phyloP scores from a whole-genome alignment of 2,329 filamentous ascomycete genomes.

The Leptosphaerulina australis region DNA sequence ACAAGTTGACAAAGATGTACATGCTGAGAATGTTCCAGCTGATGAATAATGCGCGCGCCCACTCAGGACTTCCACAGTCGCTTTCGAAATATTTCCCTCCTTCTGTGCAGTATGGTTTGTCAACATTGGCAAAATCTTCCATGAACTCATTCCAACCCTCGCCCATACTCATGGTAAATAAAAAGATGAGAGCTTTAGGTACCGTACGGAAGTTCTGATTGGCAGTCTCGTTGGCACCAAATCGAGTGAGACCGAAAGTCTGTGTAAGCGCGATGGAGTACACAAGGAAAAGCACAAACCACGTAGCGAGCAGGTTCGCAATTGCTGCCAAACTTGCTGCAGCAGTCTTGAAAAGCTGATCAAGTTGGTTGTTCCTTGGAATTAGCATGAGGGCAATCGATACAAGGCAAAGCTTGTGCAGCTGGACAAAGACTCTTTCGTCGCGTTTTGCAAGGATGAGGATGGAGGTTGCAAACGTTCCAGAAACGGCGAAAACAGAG shows the following conservation, averaged over 20 bases:
- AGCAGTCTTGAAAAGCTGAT: conserved; percentile 98
- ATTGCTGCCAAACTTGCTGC: conserved; percentile 92
- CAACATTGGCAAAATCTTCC: conserved; percentile 88
- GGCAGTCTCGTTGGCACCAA: conserved; percentile 71
- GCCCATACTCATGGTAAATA: conserved; percentile 91
- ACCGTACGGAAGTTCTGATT: conserved; percentile 94
- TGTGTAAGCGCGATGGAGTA: conserved; percentile 97
- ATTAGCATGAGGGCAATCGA: conserved; percentile 89
- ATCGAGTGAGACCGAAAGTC: conserved; percentile 91
- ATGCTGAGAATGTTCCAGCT: conserved; percentile 99
- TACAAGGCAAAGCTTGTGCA: conserved; percentile 94
- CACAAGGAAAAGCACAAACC: conserved; percentile 95
- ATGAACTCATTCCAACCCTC: conserved; percentile 97
- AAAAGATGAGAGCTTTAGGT: conserved; percentile 87
- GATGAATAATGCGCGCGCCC: conserved; percentile 89
- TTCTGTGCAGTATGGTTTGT: conserved; percentile 79
- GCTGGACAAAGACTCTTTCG: conserved; percentile 69
- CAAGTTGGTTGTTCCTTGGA: conserved; percentile 92
- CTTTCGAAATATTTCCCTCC: conserved; percentile 76
- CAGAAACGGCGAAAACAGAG: conserved; percentile 77
- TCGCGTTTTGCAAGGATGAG: conserved; percentile 68
- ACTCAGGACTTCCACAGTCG: conserved; percentile 89
- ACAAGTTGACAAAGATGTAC: conserved; percentile 99
- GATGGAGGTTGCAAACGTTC: conserved; percentile 81
- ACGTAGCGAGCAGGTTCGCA: conserved; percentile 89